A percentile compares a stretch with the other conserved stretches of the same genome.
phyloP scores from a whole-genome alignment of 352 stramenopile genomes.

The Phytophthora sojae region DNA sequence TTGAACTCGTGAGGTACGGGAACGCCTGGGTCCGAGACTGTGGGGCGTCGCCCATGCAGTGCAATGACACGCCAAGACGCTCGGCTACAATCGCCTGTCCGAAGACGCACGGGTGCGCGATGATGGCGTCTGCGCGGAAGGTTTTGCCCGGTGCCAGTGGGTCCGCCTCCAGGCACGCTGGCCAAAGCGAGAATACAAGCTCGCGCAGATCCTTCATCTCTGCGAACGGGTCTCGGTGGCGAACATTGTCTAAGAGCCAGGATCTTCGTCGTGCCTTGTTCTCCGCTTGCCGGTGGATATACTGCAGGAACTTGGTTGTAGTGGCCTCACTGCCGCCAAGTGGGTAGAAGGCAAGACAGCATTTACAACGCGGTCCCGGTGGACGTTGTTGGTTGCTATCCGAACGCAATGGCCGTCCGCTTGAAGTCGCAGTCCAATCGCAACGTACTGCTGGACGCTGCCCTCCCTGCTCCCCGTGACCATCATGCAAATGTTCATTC shows the following conservation, averaged over 20 bases:
- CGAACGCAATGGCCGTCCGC: slow-evolving; percentile 90
- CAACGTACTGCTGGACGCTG: slow-evolving; percentile 76
- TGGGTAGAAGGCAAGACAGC: slow-evolving; percentile 72
- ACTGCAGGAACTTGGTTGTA: slow-evolving; percentile 53
- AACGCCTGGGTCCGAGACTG: slow-evolving; percentile 67
- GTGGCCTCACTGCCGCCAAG: slow-evolving; percentile 61
- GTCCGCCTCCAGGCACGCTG: slow-evolving; percentile 58
- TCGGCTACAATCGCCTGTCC: slow-evolving; percentile 70
- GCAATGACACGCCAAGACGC: slow-evolving; percentile 72
- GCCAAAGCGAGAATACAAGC: slow-evolving; percentile 71
- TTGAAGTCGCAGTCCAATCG: slow-evolving; percentile 77
- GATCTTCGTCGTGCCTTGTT: slow-evolving; percentile 46
- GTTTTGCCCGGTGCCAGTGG: slow-evolving; percentile 44
- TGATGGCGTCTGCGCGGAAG: slow-evolving; percentile 78
- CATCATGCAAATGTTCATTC: slow-evolving; percentile 80
- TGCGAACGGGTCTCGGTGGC: slow-evolving; percentile 46
- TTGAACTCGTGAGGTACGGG: slow-evolving; percentile 54
- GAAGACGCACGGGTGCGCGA: slow-evolving; percentile 70
- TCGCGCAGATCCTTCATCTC: slow-evolving; percentile 56
- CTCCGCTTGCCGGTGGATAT: slow-evolving; percentile 46
- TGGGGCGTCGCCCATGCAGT: slow-evolving; percentile 66
- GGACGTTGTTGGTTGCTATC: slow-evolving; percentile 86
- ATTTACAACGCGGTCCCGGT: slow-evolving; percentile 69
- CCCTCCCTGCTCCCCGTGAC: slow-evolving; percentile 72
- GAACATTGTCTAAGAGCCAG: slow-evolving; percentile 35